phyloP scores from a whole-genome alignment of 106 monocot species.

The Ottelia alismoides region DNA sequence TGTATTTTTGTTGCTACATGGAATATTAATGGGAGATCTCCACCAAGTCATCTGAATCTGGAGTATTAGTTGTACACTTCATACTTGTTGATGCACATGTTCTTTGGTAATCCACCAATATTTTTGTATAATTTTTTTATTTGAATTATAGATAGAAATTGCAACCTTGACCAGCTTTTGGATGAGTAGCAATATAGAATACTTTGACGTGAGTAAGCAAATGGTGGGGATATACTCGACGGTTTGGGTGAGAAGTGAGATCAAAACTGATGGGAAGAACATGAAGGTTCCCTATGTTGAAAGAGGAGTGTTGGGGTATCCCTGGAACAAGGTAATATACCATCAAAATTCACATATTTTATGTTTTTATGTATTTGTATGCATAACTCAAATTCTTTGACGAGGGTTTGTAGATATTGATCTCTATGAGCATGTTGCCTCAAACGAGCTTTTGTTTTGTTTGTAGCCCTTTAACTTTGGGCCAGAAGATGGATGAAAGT shows the following conservation, averaged over 20 bases:
- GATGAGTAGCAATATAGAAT: no score
- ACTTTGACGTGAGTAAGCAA: slow-evolving; percentile 8
- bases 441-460: slow-evolving; percentile 13
- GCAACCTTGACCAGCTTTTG: no score
- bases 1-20: slow-evolving; percentile 84
- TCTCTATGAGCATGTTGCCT: slow-evolving; percentile 11
- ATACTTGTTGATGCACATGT: slow-evolving; percentile 74
- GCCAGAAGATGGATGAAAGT: slow-evolving; percentile 5
- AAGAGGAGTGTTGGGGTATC: slow-evolving; percentile 8
- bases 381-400: no score
- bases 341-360: background rate
- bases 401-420: slow-evolving; percentile 4
- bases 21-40: slow-evolving; percentile 86
- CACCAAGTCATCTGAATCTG: slow-evolving; percentile 48
- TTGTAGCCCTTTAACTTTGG: slow-evolving; percentile 8
- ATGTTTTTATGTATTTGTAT: background rate
- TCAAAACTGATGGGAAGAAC: slow-evolving; percentile 6
- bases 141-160: no score
- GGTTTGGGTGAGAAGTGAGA: slow-evolving; percentile 6
- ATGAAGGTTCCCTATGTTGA: slow-evolving; percentile 9
- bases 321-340: slow-evolving; percentile 5
- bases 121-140: no score
- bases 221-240: slow-evolving; percentile 12
- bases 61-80: slow-evolving; percentile 77
- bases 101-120: slow-evolving; percentile 62